A percentile compares a stretch with the other conserved stretches of the same genome.
Conservation (phyloP, 345 rosid species). For the Populus alba region DNA sequence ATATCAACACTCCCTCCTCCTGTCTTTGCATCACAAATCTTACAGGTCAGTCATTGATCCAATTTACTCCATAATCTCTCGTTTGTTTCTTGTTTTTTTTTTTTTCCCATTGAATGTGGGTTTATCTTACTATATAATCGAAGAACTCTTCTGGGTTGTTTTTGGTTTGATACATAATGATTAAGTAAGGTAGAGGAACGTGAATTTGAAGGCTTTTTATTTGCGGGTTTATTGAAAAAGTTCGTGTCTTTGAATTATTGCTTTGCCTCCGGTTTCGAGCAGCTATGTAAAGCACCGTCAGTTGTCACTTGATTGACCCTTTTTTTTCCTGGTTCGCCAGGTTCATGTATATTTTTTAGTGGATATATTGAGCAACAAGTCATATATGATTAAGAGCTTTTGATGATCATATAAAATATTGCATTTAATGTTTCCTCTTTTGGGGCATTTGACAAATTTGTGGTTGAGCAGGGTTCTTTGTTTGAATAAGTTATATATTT, state of each 20-base stretch:
- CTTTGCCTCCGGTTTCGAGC: neutral
- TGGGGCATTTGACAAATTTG: neutral
- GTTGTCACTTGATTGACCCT: neutral
- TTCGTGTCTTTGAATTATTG: neutral
- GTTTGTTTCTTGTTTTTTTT: neutral
- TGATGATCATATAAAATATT: neutral
- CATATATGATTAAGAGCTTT: neutral
- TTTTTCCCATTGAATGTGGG: neutral
- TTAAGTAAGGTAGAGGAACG: neutral
- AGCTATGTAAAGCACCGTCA: neutral
- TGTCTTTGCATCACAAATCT: neutral
- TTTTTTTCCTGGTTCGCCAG: neutral
- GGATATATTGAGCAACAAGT: neutral
- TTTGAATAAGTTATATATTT: neutral
- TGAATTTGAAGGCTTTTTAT: neutral
- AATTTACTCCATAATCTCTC: neutral
- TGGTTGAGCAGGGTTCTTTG: neutral
- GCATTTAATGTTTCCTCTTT: neutral
- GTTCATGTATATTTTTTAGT: neutral
- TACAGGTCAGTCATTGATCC: slow-evolving; percentile 18
- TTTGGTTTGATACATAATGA: slow-evolving; percentile 10
- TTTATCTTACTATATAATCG: slow-evolving; percentile 7
- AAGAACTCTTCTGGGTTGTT: neutral
- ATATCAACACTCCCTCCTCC: neutral
- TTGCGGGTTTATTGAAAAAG: neutral